Evolutionary conservation across 179 eudicot genomes (phyloP), one percentile per base, ranked within the genome.

Genomic region (Spinacia oleracea): DNA sequence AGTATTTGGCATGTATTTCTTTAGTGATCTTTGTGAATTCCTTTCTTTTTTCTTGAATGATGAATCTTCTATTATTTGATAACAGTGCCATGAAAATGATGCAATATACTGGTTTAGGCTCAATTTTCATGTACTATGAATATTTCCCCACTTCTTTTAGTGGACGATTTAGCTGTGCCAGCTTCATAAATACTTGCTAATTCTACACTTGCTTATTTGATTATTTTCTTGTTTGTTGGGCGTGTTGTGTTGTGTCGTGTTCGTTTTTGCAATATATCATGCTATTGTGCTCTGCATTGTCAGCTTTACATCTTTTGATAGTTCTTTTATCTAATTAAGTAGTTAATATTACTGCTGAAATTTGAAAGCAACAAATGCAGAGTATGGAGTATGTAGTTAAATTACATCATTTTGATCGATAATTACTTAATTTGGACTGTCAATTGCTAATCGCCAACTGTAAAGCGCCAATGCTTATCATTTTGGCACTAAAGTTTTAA

Each of bases 201-300:
- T n/a, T n/a, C n/a, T n/a, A n/a, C n/a, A n/a, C n/a, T n/a, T 53
- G 43, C 62, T 18, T 25, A 9, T 79, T 29, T 74, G 55, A 76
- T 83, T 55, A 70, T 65, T 1, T 40, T 72, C 73, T 71, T 76
- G 68, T 48, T 75, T 53, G 75, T 58, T 75, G 62, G 66, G 53
- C 46, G n/a, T n/a, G n/a, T n/a, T n/a, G 56, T 74, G 29, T 76
- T 2, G 71, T 58, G 29, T 34, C 62, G 53, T 58, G 29, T 35
- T 62, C 31, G 25, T n/a, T 27, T 51, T 20, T 50, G n/a, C 31
- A 25, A 62, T 31, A 42, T 53, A 5, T 65, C 68, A 21, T 67
- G 25, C 53, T 51, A 20, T 8, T 62, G 71, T 63, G 42, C 73
- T 48, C 40, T 68, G 23, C 79, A 50, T 67, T 75, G 64, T 59